phyloP scores from a whole-genome alignment of 2,329 filamentous ascomycete genomes.

The Xylaria sp. region DNA sequence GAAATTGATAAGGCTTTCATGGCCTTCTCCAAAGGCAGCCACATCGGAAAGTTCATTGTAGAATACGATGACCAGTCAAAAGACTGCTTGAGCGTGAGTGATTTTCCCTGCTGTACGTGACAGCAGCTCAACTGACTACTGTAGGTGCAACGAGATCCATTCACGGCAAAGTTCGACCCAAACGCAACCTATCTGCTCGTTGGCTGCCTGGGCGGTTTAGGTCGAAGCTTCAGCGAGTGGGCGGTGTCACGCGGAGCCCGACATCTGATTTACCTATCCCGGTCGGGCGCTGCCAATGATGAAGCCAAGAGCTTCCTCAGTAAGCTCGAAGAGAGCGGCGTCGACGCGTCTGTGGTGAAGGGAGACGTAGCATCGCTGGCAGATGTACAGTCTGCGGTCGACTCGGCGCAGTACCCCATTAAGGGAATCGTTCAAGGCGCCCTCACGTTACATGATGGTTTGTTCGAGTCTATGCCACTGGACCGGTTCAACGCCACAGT shows the following conservation, averaged over 20 bases:
- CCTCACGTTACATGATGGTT: background rate
- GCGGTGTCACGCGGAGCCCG: slow-evolving; percentile 17
- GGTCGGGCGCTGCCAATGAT: slow-evolving; percentile 5
- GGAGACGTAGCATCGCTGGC: slow-evolving; percentile 19
- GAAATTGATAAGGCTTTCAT: slow-evolving; percentile 21
- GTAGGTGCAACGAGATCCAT: slow-evolving; percentile 4
- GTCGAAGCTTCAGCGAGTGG: slow-evolving; percentile 17
- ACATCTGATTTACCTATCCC: slow-evolving; percentile 9
- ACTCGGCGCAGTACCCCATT: background rate
- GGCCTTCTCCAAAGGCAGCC: slow-evolving; percentile 16
- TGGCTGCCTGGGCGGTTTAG: slow-evolving; percentile 19
- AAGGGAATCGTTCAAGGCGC: slow-evolving; percentile 23
- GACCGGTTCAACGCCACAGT: slow-evolving; percentile 11
- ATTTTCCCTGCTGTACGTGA: background rate
- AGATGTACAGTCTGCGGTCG: slow-evolving; percentile 6
- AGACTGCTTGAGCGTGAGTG: slow-evolving; percentile 1
- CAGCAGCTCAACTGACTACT: background rate
- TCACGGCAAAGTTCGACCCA: slow-evolving; percentile 17
- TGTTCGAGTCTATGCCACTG: slow-evolving; percentile 12
- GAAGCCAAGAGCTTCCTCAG: slow-evolving; percentile 15
- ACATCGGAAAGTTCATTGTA: slow-evolving; percentile 23
- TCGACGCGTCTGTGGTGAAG: slow-evolving; percentile 4
- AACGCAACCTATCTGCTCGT: slow-evolving; percentile 19
- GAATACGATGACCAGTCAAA: slow-evolving; percentile 7
- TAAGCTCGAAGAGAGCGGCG: slow-evolving; percentile 1